These are phyloP conservation scores for Hypericum androsaemum DNA, from an alignment of 345 rosid genomes.

Conservation along the genomic window DNA sequence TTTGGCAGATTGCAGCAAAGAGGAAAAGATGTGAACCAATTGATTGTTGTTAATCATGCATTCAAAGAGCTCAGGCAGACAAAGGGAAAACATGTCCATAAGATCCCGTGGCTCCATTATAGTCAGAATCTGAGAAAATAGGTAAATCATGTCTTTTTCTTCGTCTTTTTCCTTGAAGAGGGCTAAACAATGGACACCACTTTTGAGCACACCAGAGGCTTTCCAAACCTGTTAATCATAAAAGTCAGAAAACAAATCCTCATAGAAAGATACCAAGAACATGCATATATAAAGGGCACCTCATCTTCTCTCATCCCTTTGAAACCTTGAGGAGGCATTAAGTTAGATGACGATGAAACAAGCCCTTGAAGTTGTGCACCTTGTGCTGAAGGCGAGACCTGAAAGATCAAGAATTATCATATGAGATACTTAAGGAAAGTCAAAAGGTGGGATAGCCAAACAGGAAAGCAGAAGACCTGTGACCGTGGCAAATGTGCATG, in stretches of 20 bases:
- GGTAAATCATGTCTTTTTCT: slow-evolving; percentile 84
- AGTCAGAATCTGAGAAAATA: slow-evolving; percentile 81
- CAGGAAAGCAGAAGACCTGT: slow-evolving; percentile 42
- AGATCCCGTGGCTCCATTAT: slow-evolving; percentile 98
- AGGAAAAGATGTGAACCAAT: slow-evolving; percentile 83
- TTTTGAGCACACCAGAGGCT: slow-evolving; percentile 91
- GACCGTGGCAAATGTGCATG: slow-evolving; percentile 95
- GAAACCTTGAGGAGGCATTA: slow-evolving; percentile 62
- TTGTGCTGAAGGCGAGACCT: slow-evolving; percentile 47
- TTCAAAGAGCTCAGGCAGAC: slow-evolving; percentile 97
- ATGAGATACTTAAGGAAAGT: slow-evolving; percentile 10
- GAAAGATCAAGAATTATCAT: slow-evolving; percentile 23
- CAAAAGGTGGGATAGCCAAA: background rate
- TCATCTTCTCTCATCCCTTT: slow-evolving; percentile 98
- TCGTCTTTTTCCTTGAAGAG: slow-evolving; percentile 98
- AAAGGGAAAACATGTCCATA: slow-evolving; percentile 96
- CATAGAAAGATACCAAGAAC: background rate
- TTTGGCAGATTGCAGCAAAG: slow-evolving; percentile 70
- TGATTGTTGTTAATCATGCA: slow-evolving; percentile 88
- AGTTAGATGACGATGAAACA: slow-evolving; percentile 48
- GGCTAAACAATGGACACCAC: slow-evolving; percentile 96
- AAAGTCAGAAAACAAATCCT: slow-evolving; percentile 19
- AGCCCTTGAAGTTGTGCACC: slow-evolving; percentile 62
- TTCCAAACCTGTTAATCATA: slow-evolving; percentile 64
- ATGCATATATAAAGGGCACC: slow-evolving; percentile 32